These are phyloP conservation scores for Ceratobasidium sp. DNA, from an alignment of 1,284 basidiomycete genomes.

Conservation along the genomic window DNA sequence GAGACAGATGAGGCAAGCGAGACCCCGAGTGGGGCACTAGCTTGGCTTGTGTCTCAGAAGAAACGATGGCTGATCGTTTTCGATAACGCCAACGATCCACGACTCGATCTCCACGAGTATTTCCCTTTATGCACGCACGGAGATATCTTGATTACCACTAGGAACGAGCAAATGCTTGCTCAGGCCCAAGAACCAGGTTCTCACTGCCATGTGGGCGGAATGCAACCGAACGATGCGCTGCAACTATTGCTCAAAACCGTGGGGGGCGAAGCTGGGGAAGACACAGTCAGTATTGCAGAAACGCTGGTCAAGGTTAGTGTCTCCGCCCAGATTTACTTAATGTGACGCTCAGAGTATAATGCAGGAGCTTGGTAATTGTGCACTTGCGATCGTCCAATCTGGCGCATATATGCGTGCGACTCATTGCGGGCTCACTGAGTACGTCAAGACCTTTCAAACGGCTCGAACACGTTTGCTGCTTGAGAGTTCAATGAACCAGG, in stretches of 20 bases:
- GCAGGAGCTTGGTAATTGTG: constrained; percentile 10
- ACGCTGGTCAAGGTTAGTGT: background rate
- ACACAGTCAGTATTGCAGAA: too few relatives aligned
- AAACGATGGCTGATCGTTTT: constrained; percentile 15
- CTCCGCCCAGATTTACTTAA: too few relatives aligned
- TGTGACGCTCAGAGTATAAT: too few relatives aligned
- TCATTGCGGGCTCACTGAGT: too few relatives aligned
- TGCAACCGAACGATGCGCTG: background rate
- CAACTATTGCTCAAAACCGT: background rate
- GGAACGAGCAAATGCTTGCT: background rate
- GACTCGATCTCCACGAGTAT: background rate
- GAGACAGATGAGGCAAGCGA: background rate
- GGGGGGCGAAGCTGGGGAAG: background rate
- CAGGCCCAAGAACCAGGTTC: background rate
- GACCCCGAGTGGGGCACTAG: constrained; percentile 1
- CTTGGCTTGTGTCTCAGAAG: constrained; percentile 16
- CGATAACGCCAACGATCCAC: constrained; percentile 1
- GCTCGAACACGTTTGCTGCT: too few relatives aligned
- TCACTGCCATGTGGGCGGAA: background rate
- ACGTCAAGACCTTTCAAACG: too few relatives aligned
- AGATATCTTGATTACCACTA: background rate
- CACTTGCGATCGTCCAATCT: constrained; percentile 10
- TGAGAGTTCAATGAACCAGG: background rate
- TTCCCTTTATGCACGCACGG: background rate
- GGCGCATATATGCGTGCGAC: constrained; percentile 31